Base-by-base conservation (phyloP, 176 grass and related monocot species). In the Musa troglodytarum region DNA sequence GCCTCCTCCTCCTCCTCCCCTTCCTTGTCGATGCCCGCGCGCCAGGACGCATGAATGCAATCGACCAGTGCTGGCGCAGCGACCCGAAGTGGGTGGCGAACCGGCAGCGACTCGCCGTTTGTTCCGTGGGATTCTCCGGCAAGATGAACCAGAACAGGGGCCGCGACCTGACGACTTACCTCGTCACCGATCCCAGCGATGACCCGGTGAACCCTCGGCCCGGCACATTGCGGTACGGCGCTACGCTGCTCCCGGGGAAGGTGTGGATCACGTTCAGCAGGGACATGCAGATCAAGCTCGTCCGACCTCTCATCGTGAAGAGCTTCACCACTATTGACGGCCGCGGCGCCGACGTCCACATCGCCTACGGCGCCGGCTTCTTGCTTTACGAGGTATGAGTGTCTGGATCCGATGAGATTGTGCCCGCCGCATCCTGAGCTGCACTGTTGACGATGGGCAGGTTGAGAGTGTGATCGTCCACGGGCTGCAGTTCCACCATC, bases 261-360 rank as follows among this genome's bases (percentile, higher is more conserved):
- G 93, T 96, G 8, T 97, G 94, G 94, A 85, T 97, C 86, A 93
- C 88, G 3, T 97, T 97, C 82, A 2, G 14, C n/a, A 50, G 57
- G 0, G 65, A 66, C 74, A 92, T 92, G 93, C 66, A 77, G 50
- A 97, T 97, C 82, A 21, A n/a, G n/a, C 84, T 93, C 22, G 78
- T 80, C n/a, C 78, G 82, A 50, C 88, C 90, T 8, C 83, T 97
- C 65, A 72, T 61, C 77, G 72, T 97, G 0, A 93, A 91, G 80
- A 97, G 88, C 76, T 93, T 93, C 83, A 97, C 88, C n/a, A 72
- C 78, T 50, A 93, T 97, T 77, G 94, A 97, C 77, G 88, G 88
- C 12, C 88, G 90, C 64, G 87, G 90, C 21, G 88, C 81, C 54
- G 82, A 89, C 52, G 90, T 93, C 73, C 94, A 87, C 76, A 66